A percentile compares a stretch with the other conserved stretches of the same genome.
These are phyloP conservation scores for Eucalyptus curtisii DNA, from an alignment of 345 rosid species.

Conservation along the genomic window DNA sequence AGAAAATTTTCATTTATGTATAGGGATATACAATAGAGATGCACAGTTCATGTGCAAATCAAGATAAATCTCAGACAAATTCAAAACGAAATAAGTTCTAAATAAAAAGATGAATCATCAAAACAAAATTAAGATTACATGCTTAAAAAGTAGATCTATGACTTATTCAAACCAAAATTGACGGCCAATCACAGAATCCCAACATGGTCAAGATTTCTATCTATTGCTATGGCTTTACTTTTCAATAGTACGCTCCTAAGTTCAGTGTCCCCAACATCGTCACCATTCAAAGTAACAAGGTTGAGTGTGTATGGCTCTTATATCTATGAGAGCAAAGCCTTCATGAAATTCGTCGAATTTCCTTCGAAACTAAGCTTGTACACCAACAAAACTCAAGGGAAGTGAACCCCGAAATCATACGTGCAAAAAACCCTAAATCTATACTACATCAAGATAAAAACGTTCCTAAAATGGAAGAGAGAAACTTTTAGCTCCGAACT, in stretches of 20 bases:
- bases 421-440: background rate
- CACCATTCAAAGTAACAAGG: background rate
- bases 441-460: no score
- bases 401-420: background rate
- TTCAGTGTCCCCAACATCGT: background rate
- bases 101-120: background rate
- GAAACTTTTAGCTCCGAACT: background rate
- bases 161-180: background rate
- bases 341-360: accelerated
- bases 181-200: accelerated
- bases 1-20: no score
- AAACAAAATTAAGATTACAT: background rate
- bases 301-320: background rate
- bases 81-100: background rate
- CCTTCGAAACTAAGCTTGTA: background rate
- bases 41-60: accelerated
- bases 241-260: background rate
- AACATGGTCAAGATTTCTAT: background rate
- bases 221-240: accelerated
- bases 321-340: background rate
- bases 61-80: background rate
- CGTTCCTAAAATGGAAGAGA: background rate
- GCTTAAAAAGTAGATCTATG: background rate
- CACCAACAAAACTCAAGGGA: background rate
- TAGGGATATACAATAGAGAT: no score